Conservation (phyloP, 169 alveolate genomes). For the Plasmodium billcollinsi region DNA sequence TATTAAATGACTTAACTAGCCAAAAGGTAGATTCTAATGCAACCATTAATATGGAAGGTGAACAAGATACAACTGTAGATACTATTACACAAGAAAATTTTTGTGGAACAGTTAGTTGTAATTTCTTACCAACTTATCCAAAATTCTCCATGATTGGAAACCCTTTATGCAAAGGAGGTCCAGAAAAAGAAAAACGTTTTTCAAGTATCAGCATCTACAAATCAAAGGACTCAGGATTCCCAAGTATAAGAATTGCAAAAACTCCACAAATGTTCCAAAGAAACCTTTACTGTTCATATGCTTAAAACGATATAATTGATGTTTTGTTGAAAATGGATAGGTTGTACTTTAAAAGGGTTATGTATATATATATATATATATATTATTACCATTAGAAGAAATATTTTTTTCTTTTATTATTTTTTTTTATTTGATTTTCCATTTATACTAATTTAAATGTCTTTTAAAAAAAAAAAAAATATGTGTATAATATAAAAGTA, state of each 20-base stretch:
- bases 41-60: constrained; percentile 37
- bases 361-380: not conserved
- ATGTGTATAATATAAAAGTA: too few relatives aligned
- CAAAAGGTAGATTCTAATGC: constrained; percentile 25
- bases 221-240: constrained; percentile 37
- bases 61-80: constrained; percentile 41
- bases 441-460: too few relatives aligned
- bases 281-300: constrained; percentile 53
- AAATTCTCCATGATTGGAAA: constrained; percentile 11
- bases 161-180: constrained; percentile 22
- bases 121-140: constrained; percentile 35
- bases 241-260: constrained; percentile 68
- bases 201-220: constrained; percentile 37
- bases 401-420: not conserved
- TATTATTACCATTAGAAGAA: not conserved
- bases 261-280: constrained; percentile 54
- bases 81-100: constrained; percentile 30
- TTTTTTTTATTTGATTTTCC: not conserved
- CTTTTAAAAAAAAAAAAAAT: too few relatives aligned
- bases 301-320: constrained; percentile 14
- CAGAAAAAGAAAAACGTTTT: constrained; percentile 51
- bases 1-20: constrained; percentile 35
- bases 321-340: not conserved
- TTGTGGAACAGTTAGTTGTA: constrained; percentile 53
- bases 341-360: not conserved